Evolutionary conservation across 345 rosid species (phyloP).

Genomic region (Eucalyptus sp.): DNA sequence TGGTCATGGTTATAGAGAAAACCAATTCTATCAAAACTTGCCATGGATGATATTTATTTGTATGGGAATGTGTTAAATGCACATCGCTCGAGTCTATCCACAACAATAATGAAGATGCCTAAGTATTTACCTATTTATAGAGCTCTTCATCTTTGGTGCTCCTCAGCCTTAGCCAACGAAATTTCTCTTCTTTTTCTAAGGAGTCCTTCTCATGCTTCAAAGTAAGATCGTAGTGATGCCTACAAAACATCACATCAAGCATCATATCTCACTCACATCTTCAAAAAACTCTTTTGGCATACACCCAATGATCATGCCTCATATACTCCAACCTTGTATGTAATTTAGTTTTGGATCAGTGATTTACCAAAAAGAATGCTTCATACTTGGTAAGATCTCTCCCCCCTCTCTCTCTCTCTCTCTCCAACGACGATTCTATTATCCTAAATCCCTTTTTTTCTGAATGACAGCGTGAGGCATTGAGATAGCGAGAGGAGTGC

Average conservation of each 20-base stretch:
- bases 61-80: not conserved
- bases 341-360: not conserved
- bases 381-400: not conserved
- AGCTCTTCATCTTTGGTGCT: not conserved
- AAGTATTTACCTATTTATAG: not conserved
- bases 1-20: not conserved
- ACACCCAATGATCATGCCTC: not conserved
- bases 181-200: not conserved
- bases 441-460: not conserved
- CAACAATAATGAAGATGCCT: not conserved
- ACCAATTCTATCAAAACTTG: not conserved
- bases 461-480: not conserved
- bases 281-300: not conserved
- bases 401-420: not conserved
- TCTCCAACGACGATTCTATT: not conserved
- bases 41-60: not conserved
- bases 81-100: not conserved
- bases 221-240: not conserved
- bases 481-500: rapidly evolving
- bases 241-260: not conserved
- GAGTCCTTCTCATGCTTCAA: not conserved
- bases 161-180: not conserved
- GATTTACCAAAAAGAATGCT: not conserved
- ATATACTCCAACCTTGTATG: not conserved
- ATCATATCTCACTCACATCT: not conserved